Evolutionary conservation across 352 stramenopile species (phyloP).

Genomic region (Phytophthora quininea): DNA sequence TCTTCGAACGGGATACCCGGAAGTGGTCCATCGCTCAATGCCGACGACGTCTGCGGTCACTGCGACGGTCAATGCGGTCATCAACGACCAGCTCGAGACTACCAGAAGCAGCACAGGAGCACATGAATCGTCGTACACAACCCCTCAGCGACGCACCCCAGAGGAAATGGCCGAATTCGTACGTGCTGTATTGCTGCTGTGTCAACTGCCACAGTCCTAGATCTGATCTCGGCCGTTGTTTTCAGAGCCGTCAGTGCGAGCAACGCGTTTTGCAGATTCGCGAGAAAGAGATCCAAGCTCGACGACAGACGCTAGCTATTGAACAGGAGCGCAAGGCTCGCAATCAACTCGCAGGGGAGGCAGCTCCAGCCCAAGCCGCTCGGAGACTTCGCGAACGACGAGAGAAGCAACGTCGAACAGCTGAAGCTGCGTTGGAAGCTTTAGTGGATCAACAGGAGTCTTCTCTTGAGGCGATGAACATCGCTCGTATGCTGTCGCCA

Average conservation of each 20-base stretch:
- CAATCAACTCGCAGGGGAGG: constrained; percentile 36
- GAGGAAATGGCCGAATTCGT: constrained; percentile 44
- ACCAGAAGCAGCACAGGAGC: not conserved
- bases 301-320: constrained; percentile 27
- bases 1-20: constrained; percentile 51
- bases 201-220: no score
- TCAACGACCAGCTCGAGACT: constrained; percentile 6
- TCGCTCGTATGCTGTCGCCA: constrained; percentile 78
- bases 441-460: constrained; percentile 76
- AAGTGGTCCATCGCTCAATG: constrained; percentile 34
- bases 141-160: constrained; percentile 15
- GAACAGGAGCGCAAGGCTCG: constrained; percentile 41
- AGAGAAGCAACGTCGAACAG: constrained; percentile 41
- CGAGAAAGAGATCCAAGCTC: constrained; percentile 41
- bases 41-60: not conserved
- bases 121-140: constrained; percentile 17
- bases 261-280: constrained; percentile 47
- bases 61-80: constrained; percentile 1
- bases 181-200: constrained; percentile 3
- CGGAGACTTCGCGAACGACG: constrained; percentile 59
- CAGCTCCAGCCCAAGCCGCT: constrained; percentile 46
- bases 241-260: constrained; percentile 57
- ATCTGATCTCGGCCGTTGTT: not conserved
- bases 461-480: constrained; percentile 83
- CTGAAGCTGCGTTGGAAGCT: constrained; percentile 62